A percentile compares a stretch with the other conserved stretches of the same genome.
Conservation (phyloP, 257 asterid species). For the Eustoma russellianum region DNA sequence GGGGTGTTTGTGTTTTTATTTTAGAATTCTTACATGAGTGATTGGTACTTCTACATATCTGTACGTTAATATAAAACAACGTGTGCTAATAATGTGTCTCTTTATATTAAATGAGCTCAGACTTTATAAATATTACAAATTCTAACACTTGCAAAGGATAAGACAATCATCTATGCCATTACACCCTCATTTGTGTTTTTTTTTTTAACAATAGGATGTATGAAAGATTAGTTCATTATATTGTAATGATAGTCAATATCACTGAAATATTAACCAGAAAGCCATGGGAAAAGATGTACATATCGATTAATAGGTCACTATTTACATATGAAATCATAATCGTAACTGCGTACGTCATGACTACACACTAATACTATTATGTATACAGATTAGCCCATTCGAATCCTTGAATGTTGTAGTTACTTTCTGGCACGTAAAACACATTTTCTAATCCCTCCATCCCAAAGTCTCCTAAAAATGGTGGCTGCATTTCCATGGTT, state of each 20-base stretch:
- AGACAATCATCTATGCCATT: too few species aligned
- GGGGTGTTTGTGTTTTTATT: too few species aligned
- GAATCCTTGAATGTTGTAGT: slow-evolving; percentile 14
- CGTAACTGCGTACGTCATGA: not conserved
- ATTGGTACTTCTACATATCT: too few species aligned
- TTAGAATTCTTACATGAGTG: too few species aligned
- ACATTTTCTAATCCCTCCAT: slow-evolving; percentile 36
- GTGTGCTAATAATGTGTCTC: too few species aligned
- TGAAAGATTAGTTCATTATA: too few species aligned
- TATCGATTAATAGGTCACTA: slow-evolving; percentile 14
- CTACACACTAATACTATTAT: not conserved
- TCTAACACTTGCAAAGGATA: too few species aligned
- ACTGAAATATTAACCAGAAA: slow-evolving; percentile 16
- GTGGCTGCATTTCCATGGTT: slow-evolving; percentile 20
- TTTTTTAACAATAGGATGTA: too few species aligned
- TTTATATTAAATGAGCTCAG: too few species aligned
- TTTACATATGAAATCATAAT: slow-evolving; percentile 4
- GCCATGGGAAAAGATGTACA: slow-evolving; percentile 9
- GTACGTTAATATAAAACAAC: too few species aligned
- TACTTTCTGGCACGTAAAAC: slow-evolving; percentile 22
- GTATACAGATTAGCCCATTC: slow-evolving; percentile 23
- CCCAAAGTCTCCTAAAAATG: slow-evolving; percentile 39
- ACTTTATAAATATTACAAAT: too few species aligned
- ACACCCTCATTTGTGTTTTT: too few species aligned
- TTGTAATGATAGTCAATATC: slow-evolving; percentile 11